Conservation (phyloP, 179 eudicot species). For the Drosera spatulata region DNA sequence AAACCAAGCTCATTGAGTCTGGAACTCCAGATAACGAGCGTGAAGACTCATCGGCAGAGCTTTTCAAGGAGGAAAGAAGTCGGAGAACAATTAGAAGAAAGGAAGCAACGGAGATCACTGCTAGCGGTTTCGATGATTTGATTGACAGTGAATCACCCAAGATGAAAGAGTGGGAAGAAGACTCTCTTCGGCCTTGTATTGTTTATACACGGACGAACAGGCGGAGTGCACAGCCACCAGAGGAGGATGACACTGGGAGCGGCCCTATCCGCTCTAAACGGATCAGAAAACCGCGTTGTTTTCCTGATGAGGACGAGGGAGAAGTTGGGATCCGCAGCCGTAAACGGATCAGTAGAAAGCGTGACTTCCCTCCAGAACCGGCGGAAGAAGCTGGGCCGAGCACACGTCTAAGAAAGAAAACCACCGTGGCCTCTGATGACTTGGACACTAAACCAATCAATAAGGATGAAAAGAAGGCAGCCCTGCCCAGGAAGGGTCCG, state of each 20-base stretch:
- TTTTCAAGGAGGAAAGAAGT: slow-evolving; percentile 11
- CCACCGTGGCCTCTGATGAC: slow-evolving; percentile 28
- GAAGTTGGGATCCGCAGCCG: neutral
- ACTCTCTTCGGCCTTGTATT: too few relatives aligned
- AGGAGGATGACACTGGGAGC: too few relatives aligned
- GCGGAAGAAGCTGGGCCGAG: slow-evolving; percentile 67
- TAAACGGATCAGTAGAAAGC: slow-evolving; percentile 12
- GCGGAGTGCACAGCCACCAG: too few relatives aligned
- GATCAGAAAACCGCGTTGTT: too few relatives aligned
- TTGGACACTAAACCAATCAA: slow-evolving; percentile 24
- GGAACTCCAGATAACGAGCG: slow-evolving; percentile 12
- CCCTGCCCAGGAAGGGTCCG: slow-evolving; percentile 4
- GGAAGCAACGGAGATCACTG: slow-evolving; percentile 9
- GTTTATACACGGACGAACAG: too few relatives aligned
- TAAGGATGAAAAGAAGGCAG: slow-evolving; percentile 27
- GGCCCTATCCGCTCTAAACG: too few relatives aligned
- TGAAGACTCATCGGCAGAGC: slow-evolving; percentile 24
- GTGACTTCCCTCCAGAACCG: slow-evolving; percentile 26
- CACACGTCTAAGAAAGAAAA: slow-evolving; percentile 63
- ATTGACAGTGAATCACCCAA: slow-evolving; percentile 13
- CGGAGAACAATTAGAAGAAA: slow-evolving; percentile 17
- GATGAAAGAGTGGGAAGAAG: too few relatives aligned
- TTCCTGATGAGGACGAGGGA: too few relatives aligned
- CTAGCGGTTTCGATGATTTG: slow-evolving; percentile 23
- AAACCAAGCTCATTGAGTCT: slow-evolving; percentile 20